Percentiles rank a stretch among this genome's conserved stretches.
phyloP scores from a whole-genome alignment of 805 yeast species.

The Candida khao-thaluensis region DNA sequence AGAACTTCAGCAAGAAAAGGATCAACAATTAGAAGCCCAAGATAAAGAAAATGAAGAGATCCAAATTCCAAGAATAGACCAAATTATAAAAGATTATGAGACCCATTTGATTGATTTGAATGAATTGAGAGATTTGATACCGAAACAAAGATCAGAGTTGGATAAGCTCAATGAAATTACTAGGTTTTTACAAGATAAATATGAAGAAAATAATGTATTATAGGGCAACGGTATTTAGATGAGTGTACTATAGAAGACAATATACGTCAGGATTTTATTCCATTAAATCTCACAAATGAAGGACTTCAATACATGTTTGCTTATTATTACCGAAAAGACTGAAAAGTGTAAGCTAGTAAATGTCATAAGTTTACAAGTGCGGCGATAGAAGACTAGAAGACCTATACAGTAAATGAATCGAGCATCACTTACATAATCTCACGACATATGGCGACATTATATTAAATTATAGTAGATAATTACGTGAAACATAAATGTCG shows the following conservation, averaged over 20 bases:
- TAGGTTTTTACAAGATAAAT: constrained; percentile 8
- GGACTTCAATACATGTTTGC: too few relatives aligned
- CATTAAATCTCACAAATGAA: too few relatives aligned
- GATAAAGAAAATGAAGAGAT: neutral
- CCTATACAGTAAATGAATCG: too few relatives aligned
- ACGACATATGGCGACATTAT: too few relatives aligned
- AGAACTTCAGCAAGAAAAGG: neutral
- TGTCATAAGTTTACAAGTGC: too few relatives aligned
- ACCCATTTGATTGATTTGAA: constrained; percentile 27
- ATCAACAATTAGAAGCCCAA: neutral
- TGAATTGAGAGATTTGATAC: constrained; percentile 35
- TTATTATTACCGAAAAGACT: too few relatives aligned
- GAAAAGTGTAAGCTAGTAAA: too few relatives aligned
- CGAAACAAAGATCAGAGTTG: constrained; percentile 35
- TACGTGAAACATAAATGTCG: neutral
- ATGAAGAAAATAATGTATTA: constrained; percentile 2
- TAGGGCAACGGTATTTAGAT: too few relatives aligned
- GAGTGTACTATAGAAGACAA: constrained; percentile 2
- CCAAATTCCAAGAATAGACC: constrained; percentile 15
- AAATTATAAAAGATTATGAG: constrained; percentile 26
- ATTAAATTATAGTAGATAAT: too few relatives aligned
- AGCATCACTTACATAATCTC: too few relatives aligned
- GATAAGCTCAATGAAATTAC: constrained; percentile 32
- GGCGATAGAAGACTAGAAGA: too few relatives aligned
- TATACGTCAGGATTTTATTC: too few relatives aligned